Evolutionary conservation across 1,284 basidiomycete species (phyloP).

Genomic region (Cerrena zonata): DNA sequence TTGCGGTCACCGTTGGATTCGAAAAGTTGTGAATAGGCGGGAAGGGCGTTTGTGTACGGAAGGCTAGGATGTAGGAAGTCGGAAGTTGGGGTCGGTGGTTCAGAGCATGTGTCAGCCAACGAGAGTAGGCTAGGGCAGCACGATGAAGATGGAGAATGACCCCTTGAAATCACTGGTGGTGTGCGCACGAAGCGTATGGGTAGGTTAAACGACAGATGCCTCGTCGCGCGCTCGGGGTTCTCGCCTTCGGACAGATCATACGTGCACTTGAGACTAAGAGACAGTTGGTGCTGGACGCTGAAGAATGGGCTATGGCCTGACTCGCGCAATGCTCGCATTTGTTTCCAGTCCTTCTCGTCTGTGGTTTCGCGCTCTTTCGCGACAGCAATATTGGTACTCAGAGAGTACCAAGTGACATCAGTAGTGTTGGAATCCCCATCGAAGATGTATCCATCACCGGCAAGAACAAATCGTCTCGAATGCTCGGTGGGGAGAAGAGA

Average conservation of each 20-base stretch:
- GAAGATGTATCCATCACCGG: constrained; percentile 19
- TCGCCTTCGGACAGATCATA: constrained; percentile 44
- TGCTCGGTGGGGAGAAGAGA: constrained; percentile 47
- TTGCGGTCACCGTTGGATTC: constrained; percentile 65
- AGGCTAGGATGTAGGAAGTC: constrained; percentile 13
- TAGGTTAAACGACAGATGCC: constrained; percentile 40
- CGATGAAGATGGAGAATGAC: constrained; percentile 4
- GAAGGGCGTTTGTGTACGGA: constrained; percentile 42
- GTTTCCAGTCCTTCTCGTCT: constrained; percentile 38
- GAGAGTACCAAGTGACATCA: constrained; percentile 50
- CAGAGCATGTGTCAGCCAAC: constrained; percentile 2
- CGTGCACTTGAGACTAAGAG: constrained; percentile 46
- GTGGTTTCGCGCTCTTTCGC: constrained; percentile 21
- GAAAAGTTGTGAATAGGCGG: constrained; percentile 72
- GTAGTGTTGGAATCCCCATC: constrained; percentile 1
- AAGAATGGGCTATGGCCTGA: constrained; percentile 50
- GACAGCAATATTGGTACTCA: constrained; percentile 53
- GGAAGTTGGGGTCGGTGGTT: neutral
- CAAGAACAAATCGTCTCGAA: constrained; percentile 41
- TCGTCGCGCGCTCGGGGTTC: constrained; percentile 22
- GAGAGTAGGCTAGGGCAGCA: neutral
- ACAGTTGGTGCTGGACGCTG: constrained; percentile 49
- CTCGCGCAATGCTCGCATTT: constrained; percentile 38
- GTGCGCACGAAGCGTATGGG: constrained; percentile 49
- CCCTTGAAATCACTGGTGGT: constrained; percentile 7